Percentiles rank a stretch among this genome's conserved stretches.
Evolutionary conservation across 331 rosid genomes (phyloP).

Genomic region (Phaseolus coccineus): DNA sequence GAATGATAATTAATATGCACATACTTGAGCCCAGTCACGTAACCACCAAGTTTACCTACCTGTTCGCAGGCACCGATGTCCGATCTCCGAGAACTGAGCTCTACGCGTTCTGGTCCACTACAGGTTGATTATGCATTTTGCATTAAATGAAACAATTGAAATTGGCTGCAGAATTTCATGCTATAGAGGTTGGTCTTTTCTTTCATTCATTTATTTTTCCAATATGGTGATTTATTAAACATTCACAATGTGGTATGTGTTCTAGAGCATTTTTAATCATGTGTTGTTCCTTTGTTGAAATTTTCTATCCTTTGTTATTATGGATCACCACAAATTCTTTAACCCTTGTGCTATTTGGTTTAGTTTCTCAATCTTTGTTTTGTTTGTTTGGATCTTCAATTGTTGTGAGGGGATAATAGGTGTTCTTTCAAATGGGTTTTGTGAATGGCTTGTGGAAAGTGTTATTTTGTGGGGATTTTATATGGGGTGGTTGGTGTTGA

Average conservation of each 20-base stretch:
- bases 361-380: neutral
- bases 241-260: constrained; percentile 13
- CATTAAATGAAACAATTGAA: constrained; percentile 62
- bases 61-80: too few species aligned
- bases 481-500: neutral
- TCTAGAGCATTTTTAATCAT: constrained; percentile 1
- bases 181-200: constrained; percentile 59
- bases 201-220: too few species aligned
- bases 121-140: constrained; percentile 45
- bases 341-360: neutral
- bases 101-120: too few species aligned
- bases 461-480: neutral
- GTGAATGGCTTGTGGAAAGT: neutral
- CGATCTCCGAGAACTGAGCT: too few species aligned
- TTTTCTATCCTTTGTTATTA: constrained; percentile 11
- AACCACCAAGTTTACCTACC: too few species aligned
- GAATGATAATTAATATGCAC: too few species aligned
- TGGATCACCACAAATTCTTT: constrained; percentile 39
- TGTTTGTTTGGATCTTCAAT: neutral
- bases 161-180: constrained; percentile 54
- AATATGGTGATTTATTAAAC: constrained; percentile 37
- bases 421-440: constrained; percentile 12
- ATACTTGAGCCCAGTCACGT: too few species aligned
- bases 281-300: constrained; percentile 14
- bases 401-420: neutral